A percentile compares a stretch with the other conserved stretches of the same genome.
phyloP scores from a whole-genome alignment of 345 rosid species.

The Durio zibethinus region DNA sequence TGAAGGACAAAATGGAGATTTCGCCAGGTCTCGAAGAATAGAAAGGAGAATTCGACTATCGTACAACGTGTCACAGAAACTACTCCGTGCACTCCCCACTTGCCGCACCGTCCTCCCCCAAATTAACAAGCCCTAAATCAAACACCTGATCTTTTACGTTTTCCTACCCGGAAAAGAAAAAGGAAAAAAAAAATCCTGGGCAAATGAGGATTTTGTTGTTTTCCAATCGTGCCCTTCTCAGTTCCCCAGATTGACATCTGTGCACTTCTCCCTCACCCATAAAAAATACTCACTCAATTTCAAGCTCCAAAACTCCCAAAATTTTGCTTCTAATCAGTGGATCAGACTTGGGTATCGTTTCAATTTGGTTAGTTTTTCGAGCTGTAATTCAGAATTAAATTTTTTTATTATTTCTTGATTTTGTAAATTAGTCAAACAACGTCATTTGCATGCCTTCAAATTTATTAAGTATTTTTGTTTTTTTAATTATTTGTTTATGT shows the following conservation, averaged over 20 bases:
- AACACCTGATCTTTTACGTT: neutral
- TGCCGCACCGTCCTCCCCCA: neutral
- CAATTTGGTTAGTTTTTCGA: neutral
- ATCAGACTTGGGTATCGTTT: conserved; percentile 16
- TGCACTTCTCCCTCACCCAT: neutral
- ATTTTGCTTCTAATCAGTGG: conserved; percentile 4
- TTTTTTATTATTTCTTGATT: neutral
- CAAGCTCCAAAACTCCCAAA: neutral
- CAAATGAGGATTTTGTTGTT: neutral
- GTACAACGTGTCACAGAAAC: conserved; percentile 21
- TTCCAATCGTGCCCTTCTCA: conserved; percentile 4
- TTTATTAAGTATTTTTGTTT: neutral
- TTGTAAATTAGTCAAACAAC: neutral
- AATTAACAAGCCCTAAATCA: conserved; percentile 26
- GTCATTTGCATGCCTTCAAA: conserved; percentile 5
- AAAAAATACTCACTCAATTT: neutral
- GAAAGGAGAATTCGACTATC: conserved; percentile 11
- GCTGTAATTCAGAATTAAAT: conserved; percentile 12
- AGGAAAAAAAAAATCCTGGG: neutral
- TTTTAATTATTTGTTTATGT: neutral
- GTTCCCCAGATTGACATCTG: neutral
- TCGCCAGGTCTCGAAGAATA: conserved; percentile 1
- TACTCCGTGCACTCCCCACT: conserved; percentile 11
- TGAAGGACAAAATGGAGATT: neutral
- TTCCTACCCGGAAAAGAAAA: neutral